phyloP scores from a whole-genome alignment of 441 rosid species.

The Adansonia gregorii region DNA sequence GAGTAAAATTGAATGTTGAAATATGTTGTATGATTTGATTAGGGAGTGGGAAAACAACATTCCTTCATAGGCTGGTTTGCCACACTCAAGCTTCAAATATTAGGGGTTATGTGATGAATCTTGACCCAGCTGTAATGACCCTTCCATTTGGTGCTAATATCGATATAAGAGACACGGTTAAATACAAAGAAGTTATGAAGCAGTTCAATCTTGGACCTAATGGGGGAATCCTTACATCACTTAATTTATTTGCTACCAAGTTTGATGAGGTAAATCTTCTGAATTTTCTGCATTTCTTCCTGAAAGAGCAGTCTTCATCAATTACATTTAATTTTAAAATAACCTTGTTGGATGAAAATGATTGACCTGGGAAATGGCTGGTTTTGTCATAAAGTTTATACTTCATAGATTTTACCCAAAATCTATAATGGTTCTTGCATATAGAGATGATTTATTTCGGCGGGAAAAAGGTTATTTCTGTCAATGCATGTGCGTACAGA shows the following conservation, averaged over 20 bases:
- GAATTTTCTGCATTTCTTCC: background rate
- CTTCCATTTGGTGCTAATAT: constrained; percentile 92
- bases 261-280: constrained; percentile 74
- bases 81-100: constrained; percentile 77
- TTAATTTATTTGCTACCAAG: constrained; percentile 91
- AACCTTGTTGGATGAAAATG: background rate
- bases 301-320: background rate
- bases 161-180: constrained; percentile 89
- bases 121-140: constrained; percentile 94
- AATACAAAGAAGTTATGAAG: constrained; percentile 94
- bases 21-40: constrained; percentile 21
- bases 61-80: constrained; percentile 81
- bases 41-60: constrained; percentile 95
- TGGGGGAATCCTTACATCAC: constrained; percentile 90
- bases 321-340: background rate
- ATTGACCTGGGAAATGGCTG: background rate
- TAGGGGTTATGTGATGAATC: constrained; percentile 89
- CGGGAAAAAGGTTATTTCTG: too few relatives aligned
- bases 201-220: constrained; percentile 95
- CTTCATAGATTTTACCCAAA: too few relatives aligned
- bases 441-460: too few relatives aligned
- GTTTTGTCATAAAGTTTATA: too few relatives aligned
- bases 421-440: too few relatives aligned
- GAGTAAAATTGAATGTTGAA: constrained; percentile 20
- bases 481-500: too few relatives aligned